A percentile compares a stretch with the other conserved stretches of the same genome.
Conservation (phyloP, 176 grass and related monocot species). For the Secale cereale region DNA sequence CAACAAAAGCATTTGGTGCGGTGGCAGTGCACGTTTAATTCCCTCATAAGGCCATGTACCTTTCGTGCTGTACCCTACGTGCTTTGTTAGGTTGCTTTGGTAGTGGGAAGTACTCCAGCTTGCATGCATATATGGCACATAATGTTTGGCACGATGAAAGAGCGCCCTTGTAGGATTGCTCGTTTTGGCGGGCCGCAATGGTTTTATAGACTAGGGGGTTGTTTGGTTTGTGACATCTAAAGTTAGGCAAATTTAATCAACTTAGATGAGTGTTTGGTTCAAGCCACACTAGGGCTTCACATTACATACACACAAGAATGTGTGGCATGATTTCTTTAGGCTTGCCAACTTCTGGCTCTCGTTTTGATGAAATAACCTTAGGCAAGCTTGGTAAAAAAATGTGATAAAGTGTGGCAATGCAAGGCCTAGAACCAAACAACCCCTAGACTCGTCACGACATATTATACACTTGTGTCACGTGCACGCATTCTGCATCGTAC, state of each 20-base stretch:
- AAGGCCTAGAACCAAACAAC: too few relatives aligned
- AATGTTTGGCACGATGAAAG: neutral
- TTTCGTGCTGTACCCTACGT: neutral
- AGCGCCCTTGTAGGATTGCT: neutral
- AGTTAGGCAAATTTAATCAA: too few relatives aligned
- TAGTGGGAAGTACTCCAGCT: neutral
- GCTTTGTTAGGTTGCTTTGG: neutral
- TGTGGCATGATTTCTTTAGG: too few relatives aligned
- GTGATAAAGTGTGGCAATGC: too few relatives aligned
- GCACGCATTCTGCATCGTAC: neutral
- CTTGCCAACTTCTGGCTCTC: too few relatives aligned
- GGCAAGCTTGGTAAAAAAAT: too few relatives aligned
- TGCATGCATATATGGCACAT: neutral
- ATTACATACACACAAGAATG: too few relatives aligned
- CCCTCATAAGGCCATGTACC: neutral
- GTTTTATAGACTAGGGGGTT: neutral
- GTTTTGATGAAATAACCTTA: too few relatives aligned
- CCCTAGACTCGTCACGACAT: neutral
- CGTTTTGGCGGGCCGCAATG: neutral
- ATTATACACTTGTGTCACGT: neutral
- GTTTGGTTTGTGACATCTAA: too few relatives aligned
- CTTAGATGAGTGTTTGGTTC: too few relatives aligned
- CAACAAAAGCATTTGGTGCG: neutral
- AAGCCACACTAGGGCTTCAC: too few relatives aligned
- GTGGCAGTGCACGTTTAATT: neutral